Conservation (phyloP, 2,329 filamentous ascomycete species). For the Chaetomiaceae sp. region DNA sequence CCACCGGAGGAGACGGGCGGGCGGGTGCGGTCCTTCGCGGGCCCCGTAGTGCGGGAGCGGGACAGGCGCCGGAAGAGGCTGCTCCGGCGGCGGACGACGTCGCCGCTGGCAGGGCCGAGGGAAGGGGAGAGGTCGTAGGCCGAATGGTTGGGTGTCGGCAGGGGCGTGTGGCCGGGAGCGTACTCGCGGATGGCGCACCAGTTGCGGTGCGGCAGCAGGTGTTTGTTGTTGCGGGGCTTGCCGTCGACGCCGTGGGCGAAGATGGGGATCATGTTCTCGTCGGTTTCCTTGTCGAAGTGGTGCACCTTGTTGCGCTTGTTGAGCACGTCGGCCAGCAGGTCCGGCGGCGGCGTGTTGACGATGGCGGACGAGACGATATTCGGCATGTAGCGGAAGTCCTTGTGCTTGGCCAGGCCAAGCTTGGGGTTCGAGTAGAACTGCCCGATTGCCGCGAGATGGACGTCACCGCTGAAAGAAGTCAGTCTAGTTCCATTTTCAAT, state of each 20-base stretch:
- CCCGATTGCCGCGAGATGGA: slow-evolving; percentile 85
- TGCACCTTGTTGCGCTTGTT: slow-evolving; percentile 87
- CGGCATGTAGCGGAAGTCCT: slow-evolving; percentile 93
- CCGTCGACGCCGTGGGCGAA: slow-evolving; percentile 87
- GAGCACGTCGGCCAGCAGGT: slow-evolving; percentile 81
- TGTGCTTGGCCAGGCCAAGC: slow-evolving; percentile 71
- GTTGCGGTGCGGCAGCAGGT: slow-evolving; percentile 80
- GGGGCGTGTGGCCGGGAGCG: slow-evolving; percentile 68
- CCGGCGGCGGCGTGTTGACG: slow-evolving; percentile 82
- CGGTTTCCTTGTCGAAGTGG: slow-evolving; percentile 68
- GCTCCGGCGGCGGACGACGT: slow-evolving; percentile 15
- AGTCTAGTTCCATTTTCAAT: background rate
- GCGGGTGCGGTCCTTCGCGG: slow-evolving; percentile 19
- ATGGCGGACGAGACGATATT: slow-evolving; percentile 94
- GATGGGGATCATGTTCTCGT: slow-evolving; percentile 93
- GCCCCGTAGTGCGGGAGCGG: slow-evolving; percentile 8
- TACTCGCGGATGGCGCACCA: slow-evolving; percentile 93
- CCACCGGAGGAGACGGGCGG: slow-evolving; percentile 24
- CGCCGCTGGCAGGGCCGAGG: slow-evolving; percentile 41
- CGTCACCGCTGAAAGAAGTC: slow-evolving; percentile 63
- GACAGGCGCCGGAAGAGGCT: slow-evolving; percentile 29
- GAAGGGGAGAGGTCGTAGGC: slow-evolving; percentile 39
- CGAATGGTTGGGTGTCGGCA: slow-evolving; percentile 55
- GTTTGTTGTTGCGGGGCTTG: slow-evolving; percentile 84
- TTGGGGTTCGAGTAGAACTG: slow-evolving; percentile 94